Evolutionary conservation across 1,284 basidiomycete genomes (phyloP).

Genomic region (Leccinum solheimii): DNA sequence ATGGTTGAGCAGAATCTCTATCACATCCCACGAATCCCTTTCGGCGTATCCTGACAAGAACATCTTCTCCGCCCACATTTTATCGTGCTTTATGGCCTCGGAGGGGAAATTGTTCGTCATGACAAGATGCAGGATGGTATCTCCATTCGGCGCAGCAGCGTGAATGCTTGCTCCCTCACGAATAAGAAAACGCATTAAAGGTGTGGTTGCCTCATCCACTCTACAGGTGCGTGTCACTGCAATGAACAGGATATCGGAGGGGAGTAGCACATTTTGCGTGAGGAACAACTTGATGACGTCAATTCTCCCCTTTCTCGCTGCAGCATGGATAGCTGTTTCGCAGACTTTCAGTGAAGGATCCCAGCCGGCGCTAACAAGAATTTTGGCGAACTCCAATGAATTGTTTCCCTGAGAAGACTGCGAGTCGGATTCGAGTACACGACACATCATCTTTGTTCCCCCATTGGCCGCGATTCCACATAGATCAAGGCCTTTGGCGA

Average conservation of each 20-base stretch:
- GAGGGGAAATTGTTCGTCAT: neutral
- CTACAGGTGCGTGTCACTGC: no score
- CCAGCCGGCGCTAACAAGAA: conserved; percentile 5
- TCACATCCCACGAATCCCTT: neutral
- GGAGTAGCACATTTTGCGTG: neutral
- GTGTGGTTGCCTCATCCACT: neutral
- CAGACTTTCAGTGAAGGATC: neutral
- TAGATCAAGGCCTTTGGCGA: neutral
- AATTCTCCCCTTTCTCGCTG: neutral
- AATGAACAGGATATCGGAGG: neutral
- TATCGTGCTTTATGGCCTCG: neutral
- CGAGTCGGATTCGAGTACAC: neutral
- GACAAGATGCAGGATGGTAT: neutral
- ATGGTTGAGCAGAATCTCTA: conserved; percentile 3
- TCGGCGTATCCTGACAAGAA: no score
- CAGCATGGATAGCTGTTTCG: neutral
- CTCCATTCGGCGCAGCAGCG: neutral
- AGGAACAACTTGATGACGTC: neutral
- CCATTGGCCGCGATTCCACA: fast-evolving
- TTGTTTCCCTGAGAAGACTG: no score
- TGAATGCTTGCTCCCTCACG: neutral
- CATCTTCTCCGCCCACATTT: no score
- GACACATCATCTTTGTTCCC: neutral
- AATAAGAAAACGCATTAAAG: neutral
- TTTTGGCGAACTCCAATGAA: neutral